A percentile compares a stretch with the other conserved stretches of the same genome.
phyloP scores from a whole-genome alignment of 257 asterid species.

The Penstemon davidsonii region DNA sequence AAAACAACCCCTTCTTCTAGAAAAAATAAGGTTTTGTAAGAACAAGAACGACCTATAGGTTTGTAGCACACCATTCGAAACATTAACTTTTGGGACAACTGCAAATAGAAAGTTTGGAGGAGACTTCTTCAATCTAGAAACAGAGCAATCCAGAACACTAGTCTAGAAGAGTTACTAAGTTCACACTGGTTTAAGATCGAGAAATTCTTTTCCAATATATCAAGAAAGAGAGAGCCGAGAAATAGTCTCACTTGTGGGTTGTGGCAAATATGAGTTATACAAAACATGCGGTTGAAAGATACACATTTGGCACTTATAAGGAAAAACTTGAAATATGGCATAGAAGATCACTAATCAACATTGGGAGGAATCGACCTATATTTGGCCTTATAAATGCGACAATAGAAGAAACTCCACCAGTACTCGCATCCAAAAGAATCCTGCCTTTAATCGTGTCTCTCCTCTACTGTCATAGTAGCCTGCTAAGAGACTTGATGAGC shows the following conservation, averaged over 20 bases:
- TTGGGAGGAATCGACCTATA: not conserved
- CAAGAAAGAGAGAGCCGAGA: constrained; percentile 4
- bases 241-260: not conserved
- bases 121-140: constrained; percentile 12
- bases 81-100: too few species aligned
- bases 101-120: too few species aligned
- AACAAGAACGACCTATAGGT: too few species aligned
- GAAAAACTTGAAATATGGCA: constrained; percentile 9
- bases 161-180: constrained; percentile 12
- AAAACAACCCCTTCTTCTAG: too few species aligned
- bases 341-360: not conserved
- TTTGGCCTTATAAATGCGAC: not conserved
- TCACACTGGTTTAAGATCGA: constrained; percentile 15
- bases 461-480: constrained; percentile 42
- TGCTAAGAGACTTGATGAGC: constrained; percentile 89
- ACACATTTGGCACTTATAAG: not conserved
- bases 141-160: constrained; percentile 6
- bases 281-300: not conserved
- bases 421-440: constrained; percentile 3
- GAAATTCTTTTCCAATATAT: not conserved
- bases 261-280: constrained; percentile 5
- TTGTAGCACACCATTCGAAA: too few species aligned
- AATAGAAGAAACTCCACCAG: constrained; percentile 7
- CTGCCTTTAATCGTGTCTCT: not conserved
- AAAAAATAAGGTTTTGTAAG: too few species aligned